Conservation (phyloP, 2,329 filamentous ascomycete genomes). For the Penicillium hordei region DNA sequence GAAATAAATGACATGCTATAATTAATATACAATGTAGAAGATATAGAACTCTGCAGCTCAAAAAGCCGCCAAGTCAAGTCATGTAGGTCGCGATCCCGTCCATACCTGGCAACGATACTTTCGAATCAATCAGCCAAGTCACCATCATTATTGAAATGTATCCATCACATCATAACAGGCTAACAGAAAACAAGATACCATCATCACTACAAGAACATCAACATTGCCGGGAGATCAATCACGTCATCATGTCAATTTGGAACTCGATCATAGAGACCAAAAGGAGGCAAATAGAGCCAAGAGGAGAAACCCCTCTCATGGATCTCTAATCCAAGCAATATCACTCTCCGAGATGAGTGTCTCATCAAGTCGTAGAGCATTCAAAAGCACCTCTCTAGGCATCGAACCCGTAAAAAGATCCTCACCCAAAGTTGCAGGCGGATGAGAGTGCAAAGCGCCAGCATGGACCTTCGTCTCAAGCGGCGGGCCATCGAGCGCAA, state of each 20-base stretch:
- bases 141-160: background rate
- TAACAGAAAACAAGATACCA: background rate
- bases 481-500: constrained; percentile 36
- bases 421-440: constrained; percentile 29
- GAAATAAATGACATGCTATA: background rate
- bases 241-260: background rate
- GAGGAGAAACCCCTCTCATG: constrained; percentile 3
- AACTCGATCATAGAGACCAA: background rate
- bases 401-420: constrained; percentile 46
- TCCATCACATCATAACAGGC: constrained; percentile 1
- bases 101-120: background rate
- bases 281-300: background rate
- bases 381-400: constrained; percentile 30
- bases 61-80: background rate
- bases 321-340: constrained; percentile 32
- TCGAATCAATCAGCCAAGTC: background rate
- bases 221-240: background rate
- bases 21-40: constrained; percentile 3
- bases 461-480: constrained; percentile 44
- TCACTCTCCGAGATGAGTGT: constrained; percentile 24
- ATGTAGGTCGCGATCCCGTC: background rate
- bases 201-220: background rate
- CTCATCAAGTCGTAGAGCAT: constrained; percentile 34
- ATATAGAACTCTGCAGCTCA: background rate
- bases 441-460: constrained; percentile 15